Base-by-base conservation (phyloP, 2,329 filamentous ascomycete genomes). In the Aphanocladium album region DNA sequence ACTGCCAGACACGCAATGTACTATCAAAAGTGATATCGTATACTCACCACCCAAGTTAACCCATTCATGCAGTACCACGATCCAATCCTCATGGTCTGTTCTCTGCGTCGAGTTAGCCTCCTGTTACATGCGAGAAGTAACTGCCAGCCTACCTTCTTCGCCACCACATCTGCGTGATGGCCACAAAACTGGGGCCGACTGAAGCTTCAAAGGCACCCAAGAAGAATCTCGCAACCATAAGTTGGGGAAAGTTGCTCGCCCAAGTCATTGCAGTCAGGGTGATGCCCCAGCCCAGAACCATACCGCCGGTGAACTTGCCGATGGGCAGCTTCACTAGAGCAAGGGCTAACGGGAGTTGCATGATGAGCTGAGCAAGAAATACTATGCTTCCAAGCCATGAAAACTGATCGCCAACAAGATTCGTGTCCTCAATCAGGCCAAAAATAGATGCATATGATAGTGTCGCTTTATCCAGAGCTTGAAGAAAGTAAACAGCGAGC, bases 21-120 rank as follows among this genome's bases (percentile, higher is more conserved):
- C 14, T 14, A 27, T 4, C 11, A 21, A 7, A 4, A 41, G 12
- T 7, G 9, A 37, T 39, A 9, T 30, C 9, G 30, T 30, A 30
- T 30, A 66, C 73, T 37, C 41, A 78, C 76, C 64, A 85, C 83
- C 67, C 80, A 82, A 4, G 82, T 83, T 3, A 85, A 69, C 2
- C 84, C 83, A 58, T 86, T 83, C 80, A 85, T 86, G 21, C 78
- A 79, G 65, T 86, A 85, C 84, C 84, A 87, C 2, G 78, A 77
- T 9, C 80, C 79, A 14, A 83, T 81, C 3, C 84, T 73, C 54
- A 82, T 69, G 0, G 83, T 84, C 68, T 87, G 83, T 65, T 87
- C 84, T 58, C 72, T 74, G 52, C 12, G 1, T 8, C 35, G 19
- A 19, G 68, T 60, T 30, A 45, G 35, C 21, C 6, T n/a, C 14